Evolutionary conservation across 2,329 filamentous ascomycete genomes (phyloP), one percentile per base, ranked within the genome.

Genomic region (Ophiosphaerella korrae): DNA sequence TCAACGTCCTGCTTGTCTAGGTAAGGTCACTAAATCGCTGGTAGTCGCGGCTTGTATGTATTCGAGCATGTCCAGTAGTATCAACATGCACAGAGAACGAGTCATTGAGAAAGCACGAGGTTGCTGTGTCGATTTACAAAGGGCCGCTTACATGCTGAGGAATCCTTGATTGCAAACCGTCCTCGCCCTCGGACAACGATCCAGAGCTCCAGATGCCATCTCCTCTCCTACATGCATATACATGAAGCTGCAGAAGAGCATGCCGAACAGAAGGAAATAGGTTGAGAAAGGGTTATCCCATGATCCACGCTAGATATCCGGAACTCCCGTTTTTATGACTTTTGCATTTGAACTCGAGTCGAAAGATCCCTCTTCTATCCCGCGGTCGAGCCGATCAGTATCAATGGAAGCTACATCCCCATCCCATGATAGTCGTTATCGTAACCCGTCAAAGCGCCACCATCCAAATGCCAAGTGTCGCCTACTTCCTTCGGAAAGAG

Each of bases 401-500:
- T 64, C 71, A 70, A 72, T 73, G 69, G 72, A 70, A 74, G 71
- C 64, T 71, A 69, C 66, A 59, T 55, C 65, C 68, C 62, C 66
- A 66, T 65, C 62, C 66, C 68, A 69, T 72, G 57, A 71, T 70
- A 66, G 63, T 70, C 67, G 58, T 69, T 63, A 64, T 73, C 66
- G 62, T 73, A 63, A 71, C 64, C 71, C 65, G 57, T 70, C 67
- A 68, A 57, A 57, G 61, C 63, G 60, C 62, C 64, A 52, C 64
- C 62, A 59, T 62, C 58, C 56, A 62, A 58, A 53, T 46, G 53
- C 48, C 51, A 49, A 42, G 52, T 62, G 42, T 58, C 80, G 75
- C 90, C 83, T 97, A 99, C 93, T 99, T 99, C 85, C 92, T 92
- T 84, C 94, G 89, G 91, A 99, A 99, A 78, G 94, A 97, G 90